phyloP scores from a whole-genome alignment of 371 early-diverging fungal genomes.

The Blakeslea trispora region DNA sequence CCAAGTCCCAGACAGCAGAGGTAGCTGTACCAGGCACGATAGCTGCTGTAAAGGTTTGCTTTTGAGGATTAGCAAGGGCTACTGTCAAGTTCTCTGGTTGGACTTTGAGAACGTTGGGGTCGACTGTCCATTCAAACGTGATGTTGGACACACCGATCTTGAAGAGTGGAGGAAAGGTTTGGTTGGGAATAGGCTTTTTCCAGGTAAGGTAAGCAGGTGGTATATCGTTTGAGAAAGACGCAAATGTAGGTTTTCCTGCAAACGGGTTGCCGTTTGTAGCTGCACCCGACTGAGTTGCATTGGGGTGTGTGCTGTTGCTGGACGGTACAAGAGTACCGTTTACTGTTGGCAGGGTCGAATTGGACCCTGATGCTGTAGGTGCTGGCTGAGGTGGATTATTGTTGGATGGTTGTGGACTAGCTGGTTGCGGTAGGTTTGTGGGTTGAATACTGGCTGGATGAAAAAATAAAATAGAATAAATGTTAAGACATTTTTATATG shows the following conservation, averaged over 20 bases:
- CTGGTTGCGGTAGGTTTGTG: constrained; percentile 15
- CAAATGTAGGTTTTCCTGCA: constrained; percentile 42
- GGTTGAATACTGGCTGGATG: constrained; percentile 8
- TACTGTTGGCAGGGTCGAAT: too few relatives aligned
- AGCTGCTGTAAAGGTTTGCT: constrained; percentile 42
- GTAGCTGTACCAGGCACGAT: constrained; percentile 47
- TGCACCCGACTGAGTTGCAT: constrained; percentile 31
- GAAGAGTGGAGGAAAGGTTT: constrained; percentile 44
- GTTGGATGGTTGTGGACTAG: constrained; percentile 4
- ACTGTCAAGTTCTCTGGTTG: constrained; percentile 46
- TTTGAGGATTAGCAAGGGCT: constrained; percentile 47
- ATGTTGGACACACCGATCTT: constrained; percentile 49
- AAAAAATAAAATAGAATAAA: too few relatives aligned
- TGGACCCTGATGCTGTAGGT: constrained; percentile 16
- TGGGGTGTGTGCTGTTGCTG: constrained; percentile 25
- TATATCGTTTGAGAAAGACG: constrained; percentile 39
- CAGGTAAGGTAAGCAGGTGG: constrained; percentile 50
- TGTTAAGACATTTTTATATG: neutral
- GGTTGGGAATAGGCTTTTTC: constrained; percentile 53
- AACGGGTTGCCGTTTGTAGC: constrained; percentile 35
- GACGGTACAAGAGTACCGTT: too few relatives aligned
- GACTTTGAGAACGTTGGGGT: constrained; percentile 38
- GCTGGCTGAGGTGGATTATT: constrained; percentile 6
- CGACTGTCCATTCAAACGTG: constrained; percentile 48
- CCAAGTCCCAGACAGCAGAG: constrained; percentile 46